Evolutionary conservation across 2,329 filamentous ascomycete species (phyloP), one percentile per base, ranked within the genome.

Genomic region (Fusarium sp.): DNA sequence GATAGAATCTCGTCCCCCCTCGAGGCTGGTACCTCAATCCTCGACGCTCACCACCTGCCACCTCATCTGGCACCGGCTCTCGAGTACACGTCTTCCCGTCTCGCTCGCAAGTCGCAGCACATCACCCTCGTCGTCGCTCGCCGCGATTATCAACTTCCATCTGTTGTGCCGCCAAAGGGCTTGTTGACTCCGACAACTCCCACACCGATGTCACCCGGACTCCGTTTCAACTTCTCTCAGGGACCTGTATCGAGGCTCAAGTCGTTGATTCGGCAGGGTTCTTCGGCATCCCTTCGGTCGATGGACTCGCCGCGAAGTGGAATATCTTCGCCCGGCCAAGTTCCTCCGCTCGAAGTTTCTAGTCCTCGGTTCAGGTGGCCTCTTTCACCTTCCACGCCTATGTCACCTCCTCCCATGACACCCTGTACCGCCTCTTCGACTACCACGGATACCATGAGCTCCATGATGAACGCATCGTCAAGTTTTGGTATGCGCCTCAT

Each of bases 1-100:
- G 80, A 83, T 57, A 82, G 80, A 58, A 91, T 91, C 72, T 90
- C 88, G 2, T 85, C 87, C 50, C 88, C 89, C 15, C 83, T 91
- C 58, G 89, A 90, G 81, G 88, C 88, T 28, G 88, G 88, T 19
- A 80, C 81, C 42, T 90, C 88, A 21, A 80, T 90, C 56, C 84
- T 89, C 62, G 86, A 89, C 70, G 80, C 81, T 34, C 83, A 88
- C 67, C 84, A 85, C 61, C 81, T 91, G n/a, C 88, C 88, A 3
- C 77, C 83, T n/a, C 80, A 83, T 43, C 76, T 90, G 56, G 82
- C 79, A 13, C 81, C 83, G 6, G 87, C 87, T 26, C 83, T 91
- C 31, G 87, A 89, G 60, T 88, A 89, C 70, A 81, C 84, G 15
- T 89, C 89, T 1, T 82, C 80, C 65, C 82, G 85, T 21, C 81